Evolutionary conservation across 2,329 filamentous ascomycete species (phyloP).

Genomic region (Tolypocladium tundrense): DNA sequence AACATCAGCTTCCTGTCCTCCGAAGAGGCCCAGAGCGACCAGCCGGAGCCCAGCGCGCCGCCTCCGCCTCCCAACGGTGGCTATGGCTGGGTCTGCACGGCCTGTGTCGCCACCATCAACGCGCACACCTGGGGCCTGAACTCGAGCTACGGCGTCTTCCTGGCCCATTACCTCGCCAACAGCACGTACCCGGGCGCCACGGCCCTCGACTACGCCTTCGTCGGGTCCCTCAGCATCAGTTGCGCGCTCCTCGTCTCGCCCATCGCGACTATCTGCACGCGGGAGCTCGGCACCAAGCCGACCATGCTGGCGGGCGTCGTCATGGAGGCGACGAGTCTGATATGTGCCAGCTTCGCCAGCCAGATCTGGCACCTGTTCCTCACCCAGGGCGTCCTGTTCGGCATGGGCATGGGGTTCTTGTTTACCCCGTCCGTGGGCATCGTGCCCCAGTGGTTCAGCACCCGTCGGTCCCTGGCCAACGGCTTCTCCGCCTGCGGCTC

Average conservation of each 20-base stretch:
- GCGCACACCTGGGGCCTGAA: slow-evolving; percentile 70
- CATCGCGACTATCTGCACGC: slow-evolving; percentile 50
- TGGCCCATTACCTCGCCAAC: slow-evolving; percentile 46
- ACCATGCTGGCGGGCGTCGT: slow-evolving; percentile 55
- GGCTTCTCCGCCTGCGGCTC: slow-evolving; percentile 58
- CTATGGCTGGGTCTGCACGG: slow-evolving; percentile 38
- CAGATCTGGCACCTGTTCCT: slow-evolving; percentile 69
- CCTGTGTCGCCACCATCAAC: slow-evolving; percentile 41
- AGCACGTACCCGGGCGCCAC: slow-evolving; percentile 53
- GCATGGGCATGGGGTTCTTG: slow-evolving; percentile 66
- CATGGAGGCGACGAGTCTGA: slow-evolving; percentile 53
- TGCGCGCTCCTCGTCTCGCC: slow-evolving; percentile 58
- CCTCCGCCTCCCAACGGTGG: slow-evolving; percentile 45
- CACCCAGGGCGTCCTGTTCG: slow-evolving; percentile 65
- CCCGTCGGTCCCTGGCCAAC: slow-evolving; percentile 58
- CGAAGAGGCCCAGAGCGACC: neutral
- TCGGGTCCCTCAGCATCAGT: slow-evolving; percentile 39
- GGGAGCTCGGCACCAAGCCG: slow-evolving; percentile 50
- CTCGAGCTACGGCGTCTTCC: slow-evolving; percentile 37
- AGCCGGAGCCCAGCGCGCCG: slow-evolving; percentile 2
- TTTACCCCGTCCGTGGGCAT: slow-evolving; percentile 61
- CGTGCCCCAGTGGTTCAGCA: slow-evolving; percentile 65
- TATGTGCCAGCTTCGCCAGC: slow-evolving; percentile 59
- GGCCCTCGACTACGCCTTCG: slow-evolving; percentile 61
- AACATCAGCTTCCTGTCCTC: neutral